Percentiles rank a stretch among this genome's conserved stretches.
These are phyloP conservation scores for Pseudogymnoascus sp. DNA, from an alignment of 2,329 filamentous ascomycete species.

Conservation along the genomic window DNA sequence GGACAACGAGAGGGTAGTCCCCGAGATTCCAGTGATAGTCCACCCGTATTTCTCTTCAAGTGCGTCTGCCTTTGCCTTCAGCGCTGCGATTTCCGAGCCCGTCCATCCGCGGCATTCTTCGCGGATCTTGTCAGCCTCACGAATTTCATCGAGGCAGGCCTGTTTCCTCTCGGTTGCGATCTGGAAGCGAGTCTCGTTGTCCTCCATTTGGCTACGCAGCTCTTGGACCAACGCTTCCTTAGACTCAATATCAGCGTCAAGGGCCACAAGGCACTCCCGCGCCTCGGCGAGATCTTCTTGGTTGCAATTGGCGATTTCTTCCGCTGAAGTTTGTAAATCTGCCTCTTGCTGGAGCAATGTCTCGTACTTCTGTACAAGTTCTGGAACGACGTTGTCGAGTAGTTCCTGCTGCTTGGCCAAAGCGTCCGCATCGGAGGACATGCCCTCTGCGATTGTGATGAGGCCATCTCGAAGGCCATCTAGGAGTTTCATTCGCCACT, in stretches of 20 bases:
- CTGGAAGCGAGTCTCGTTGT: slow-evolving; percentile 57
- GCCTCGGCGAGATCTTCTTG: slow-evolving; percentile 66
- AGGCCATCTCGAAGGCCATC: slow-evolving; percentile 75
- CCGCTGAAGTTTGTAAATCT: slow-evolving; percentile 62
- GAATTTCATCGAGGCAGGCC: slow-evolving; percentile 63
- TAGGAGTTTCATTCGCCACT: slow-evolving; percentile 87
- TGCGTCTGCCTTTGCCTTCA: slow-evolving; percentile 62
- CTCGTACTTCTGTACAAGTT: slow-evolving; percentile 50
- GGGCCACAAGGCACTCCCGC: slow-evolving; percentile 55
- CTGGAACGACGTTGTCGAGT: slow-evolving; percentile 59
- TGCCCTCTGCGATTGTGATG: slow-evolving; percentile 63
- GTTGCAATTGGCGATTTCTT: slow-evolving; percentile 70
- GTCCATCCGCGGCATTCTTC: slow-evolving; percentile 90
- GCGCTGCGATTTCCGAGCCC: slow-evolving; percentile 63
- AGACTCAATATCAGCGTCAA: slow-evolving; percentile 60
- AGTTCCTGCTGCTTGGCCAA: slow-evolving; percentile 61
- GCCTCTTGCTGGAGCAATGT: slow-evolving; percentile 53
- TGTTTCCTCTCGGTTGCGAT: slow-evolving; percentile 57
- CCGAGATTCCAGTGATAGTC: slow-evolving; percentile 57
- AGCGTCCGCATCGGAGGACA: slow-evolving; percentile 62
- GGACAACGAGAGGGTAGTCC: slow-evolving; percentile 59
- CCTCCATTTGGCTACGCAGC: slow-evolving; percentile 56
- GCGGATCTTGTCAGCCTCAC: slow-evolving; percentile 70
- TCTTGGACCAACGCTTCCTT: slow-evolving; percentile 61
- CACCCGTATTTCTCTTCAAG: slow-evolving; percentile 62